Base-by-base conservation (phyloP, 495 filamentous ascomycete genomes). In the Penicillium antarcticum region DNA sequence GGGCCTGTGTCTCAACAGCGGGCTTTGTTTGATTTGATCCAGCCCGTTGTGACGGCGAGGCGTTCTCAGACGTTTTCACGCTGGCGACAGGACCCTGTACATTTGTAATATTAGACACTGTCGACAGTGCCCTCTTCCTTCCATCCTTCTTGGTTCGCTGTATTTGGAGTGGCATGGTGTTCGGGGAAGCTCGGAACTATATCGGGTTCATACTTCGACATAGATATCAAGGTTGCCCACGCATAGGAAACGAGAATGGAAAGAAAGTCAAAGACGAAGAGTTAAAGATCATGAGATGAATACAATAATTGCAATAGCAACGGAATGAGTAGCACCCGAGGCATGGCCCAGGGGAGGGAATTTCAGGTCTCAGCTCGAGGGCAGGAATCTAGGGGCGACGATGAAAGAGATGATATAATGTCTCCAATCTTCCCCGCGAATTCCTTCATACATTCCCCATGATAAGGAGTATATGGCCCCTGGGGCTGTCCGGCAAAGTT, bases 111-210 rank as follows among this genome's bases (percentile, higher is more conserved):
- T 57, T 54, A 8, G 69, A 72, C n/a, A 67, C 45, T 8, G 56
- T 51, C 3, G 69, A 72, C 16, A 61, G 59, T 19, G 59, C 62
- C 3, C 60, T 63, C 32, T 60, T 67, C 32, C 60, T 53, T 31
- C 61, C 58, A 46, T 73, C 66, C 45, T 70, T 73, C 42, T 53
- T 68, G 7, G 63, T 29, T 47, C 62, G 70, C 50, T 60, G 67
- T 14, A 60, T 55, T 45, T 68, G 60, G 52, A 66, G 52, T 40
- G 65, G 66, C 71, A 74, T 74, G 48, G 14, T 54, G 53, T 43
- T 57, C 49, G 45, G 52, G 45, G 29, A 42, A 35, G 33, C 33
- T 58, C 52, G 53, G 55, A 55, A 42, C 35, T 19, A 40, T 39
- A 31, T 17, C 57, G 35, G 48, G 42, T 13, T 51, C 58, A 60